phyloP scores from a whole-genome alignment of 2,329 filamentous ascomycete genomes.

The Intubia oerlemansii region DNA sequence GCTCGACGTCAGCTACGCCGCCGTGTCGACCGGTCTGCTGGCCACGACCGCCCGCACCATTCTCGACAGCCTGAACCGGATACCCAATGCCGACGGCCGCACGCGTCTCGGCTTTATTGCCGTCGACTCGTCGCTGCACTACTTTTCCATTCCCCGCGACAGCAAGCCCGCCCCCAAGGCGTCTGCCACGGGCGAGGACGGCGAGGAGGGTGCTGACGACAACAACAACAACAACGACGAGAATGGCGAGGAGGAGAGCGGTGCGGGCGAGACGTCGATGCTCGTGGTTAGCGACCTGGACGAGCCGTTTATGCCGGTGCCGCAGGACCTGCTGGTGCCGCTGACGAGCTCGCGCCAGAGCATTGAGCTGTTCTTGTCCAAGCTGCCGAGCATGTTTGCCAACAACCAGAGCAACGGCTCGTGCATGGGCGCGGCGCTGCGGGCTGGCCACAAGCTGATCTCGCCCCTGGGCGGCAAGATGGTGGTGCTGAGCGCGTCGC shows the following conservation, averaged over 20 bases:
- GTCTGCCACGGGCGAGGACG: too few relatives aligned
- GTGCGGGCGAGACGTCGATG: conserved; percentile 57
- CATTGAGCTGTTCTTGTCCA: conserved; percentile 76
- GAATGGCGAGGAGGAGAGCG: conserved; percentile 55
- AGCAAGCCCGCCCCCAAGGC: conserved; percentile 6
- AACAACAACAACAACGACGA: conserved; percentile 19
- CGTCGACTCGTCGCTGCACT: conserved; percentile 85
- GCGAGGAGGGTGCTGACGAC: conserved; percentile 13
- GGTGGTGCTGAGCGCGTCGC: conserved; percentile 68
- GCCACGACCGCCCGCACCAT: conserved; percentile 88
- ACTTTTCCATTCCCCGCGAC: conserved; percentile 61
- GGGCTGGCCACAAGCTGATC: conserved; percentile 89
- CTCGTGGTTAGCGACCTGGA: conserved; percentile 87
- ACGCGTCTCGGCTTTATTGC: conserved; percentile 89
- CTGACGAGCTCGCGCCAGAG: conserved; percentile 75
- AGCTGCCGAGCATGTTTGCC: conserved; percentile 91
- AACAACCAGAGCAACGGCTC: conserved; percentile 76
- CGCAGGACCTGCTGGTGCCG: conserved; percentile 75
- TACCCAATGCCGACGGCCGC: conserved; percentile 91
- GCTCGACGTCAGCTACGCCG: conserved; percentile 81
- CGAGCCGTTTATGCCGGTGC: conserved; percentile 89
- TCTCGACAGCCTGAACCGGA: conserved; percentile 80
- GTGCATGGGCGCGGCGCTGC: conserved; percentile 86
- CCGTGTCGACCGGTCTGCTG: conserved; percentile 74
- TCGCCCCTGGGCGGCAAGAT: conserved; percentile 89